These are phyloP conservation scores for Hexamita inflata DNA, from an alignment of 208 protist genomes.

Conservation along the genomic window DNA sequence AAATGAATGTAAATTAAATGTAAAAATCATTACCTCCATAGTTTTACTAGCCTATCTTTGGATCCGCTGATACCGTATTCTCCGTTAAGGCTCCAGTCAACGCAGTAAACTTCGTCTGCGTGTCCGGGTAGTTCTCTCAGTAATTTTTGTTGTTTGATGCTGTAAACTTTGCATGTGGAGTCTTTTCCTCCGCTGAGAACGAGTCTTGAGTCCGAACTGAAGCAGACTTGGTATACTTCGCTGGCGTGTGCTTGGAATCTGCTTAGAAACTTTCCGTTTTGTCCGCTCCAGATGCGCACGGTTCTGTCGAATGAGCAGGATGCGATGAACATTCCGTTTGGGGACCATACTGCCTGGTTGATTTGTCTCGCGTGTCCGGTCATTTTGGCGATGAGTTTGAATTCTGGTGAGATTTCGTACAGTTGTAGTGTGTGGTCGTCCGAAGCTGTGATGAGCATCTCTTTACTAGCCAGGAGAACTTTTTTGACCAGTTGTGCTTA, in stretches of 20 bases:
- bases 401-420: constrained; percentile 65
- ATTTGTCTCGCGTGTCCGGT: constrained; percentile 52
- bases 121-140: constrained; percentile 83
- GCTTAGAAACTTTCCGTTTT: constrained; percentile 41
- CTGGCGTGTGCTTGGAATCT: constrained; percentile 43
- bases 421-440: constrained; percentile 92
- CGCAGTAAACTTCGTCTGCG: constrained; percentile 75
- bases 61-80: constrained; percentile 73
- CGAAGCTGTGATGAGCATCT: constrained; percentile 72
- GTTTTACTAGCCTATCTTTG: constrained; percentile 68
- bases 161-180: constrained; percentile 84
- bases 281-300: constrained; percentile 69
- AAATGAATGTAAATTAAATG: no score
- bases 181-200: constrained; percentile 78
- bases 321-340: constrained; percentile 80
- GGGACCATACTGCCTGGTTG: constrained; percentile 81
- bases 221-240: constrained; percentile 81
- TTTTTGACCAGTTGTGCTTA: constrained; percentile 62
- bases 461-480: constrained; percentile 56
- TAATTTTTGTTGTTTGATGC: constrained; percentile 66
- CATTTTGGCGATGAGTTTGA: constrained; percentile 66
- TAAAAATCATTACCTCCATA: constrained; percentile 47
- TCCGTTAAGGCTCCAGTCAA: constrained; percentile 90
- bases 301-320: constrained; percentile 89
- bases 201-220: constrained; percentile 75